These are phyloP conservation scores for Inga leiocalycina DNA, from an alignment of 306 rosid genomes.

Conservation along the genomic window DNA sequence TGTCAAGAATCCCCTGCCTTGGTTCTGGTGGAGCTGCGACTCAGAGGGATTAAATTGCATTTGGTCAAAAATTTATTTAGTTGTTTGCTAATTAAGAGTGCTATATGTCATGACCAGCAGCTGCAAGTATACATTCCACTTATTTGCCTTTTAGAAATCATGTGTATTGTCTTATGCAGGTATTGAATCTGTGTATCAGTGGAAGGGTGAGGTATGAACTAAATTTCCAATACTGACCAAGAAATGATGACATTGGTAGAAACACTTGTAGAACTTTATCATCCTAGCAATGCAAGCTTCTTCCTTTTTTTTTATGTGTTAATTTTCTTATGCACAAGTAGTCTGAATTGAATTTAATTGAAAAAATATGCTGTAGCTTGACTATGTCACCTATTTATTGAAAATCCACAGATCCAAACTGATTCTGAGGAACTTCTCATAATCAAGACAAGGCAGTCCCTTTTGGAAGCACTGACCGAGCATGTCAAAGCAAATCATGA, in stretches of 20 bases:
- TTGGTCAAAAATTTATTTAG: conserved; percentile 1
- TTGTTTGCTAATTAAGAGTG: conserved; percentile 2
- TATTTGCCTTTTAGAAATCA: background rate
- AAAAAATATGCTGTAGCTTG: conserved; percentile 1
- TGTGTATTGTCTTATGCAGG: conserved; percentile 44
- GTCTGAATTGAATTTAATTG: background rate
- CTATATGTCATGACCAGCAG: conserved; percentile 14
- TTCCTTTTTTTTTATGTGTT: background rate
- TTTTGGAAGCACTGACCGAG: conserved; percentile 24
- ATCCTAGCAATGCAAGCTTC: background rate
- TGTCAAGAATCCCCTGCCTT: conserved; percentile 17
- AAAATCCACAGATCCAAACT: conserved; percentile 47
- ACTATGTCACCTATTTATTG: background rate
- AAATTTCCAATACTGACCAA: background rate
- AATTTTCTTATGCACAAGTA: background rate
- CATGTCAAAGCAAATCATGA: conserved; percentile 63
- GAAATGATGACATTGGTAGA: background rate
- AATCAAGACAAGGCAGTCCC: conserved; percentile 27
- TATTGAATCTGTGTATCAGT: conserved; percentile 70
- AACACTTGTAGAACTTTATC: background rate
- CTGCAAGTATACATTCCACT: background rate
- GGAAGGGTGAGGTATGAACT: conserved; percentile 80
- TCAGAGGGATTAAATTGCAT: background rate
- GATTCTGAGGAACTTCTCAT: conserved; percentile 23
- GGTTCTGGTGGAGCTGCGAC: background rate